phyloP scores from a whole-genome alignment of 139 green algal species.

The Helicosporidium sp. region DNA sequence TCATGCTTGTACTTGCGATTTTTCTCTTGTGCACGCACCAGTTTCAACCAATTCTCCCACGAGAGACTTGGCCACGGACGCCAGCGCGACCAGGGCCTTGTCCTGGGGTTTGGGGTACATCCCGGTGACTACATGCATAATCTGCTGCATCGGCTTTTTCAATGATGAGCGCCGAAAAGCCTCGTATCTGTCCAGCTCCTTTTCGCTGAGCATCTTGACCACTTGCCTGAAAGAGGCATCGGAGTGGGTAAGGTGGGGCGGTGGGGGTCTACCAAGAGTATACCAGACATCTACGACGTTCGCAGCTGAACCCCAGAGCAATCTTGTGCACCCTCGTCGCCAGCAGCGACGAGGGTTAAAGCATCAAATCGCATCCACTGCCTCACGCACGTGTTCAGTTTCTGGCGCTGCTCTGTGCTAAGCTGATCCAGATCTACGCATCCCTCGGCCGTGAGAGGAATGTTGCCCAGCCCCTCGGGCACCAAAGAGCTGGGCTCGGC shows the following conservation, averaged over 20 bases:
- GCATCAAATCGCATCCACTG: background rate
- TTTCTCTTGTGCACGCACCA: slow-evolving; percentile 13
- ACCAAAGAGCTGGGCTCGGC: too few relatives aligned
- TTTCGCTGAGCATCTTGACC: slow-evolving; percentile 37
- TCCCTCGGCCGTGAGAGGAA: background rate
- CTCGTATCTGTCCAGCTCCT: slow-evolving; percentile 47
- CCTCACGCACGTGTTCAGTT: background rate
- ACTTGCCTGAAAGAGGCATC: slow-evolving; percentile 13
- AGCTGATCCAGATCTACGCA: background rate
- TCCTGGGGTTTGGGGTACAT: slow-evolving; percentile 7
- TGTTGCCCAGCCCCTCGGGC: background rate
- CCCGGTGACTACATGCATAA: slow-evolving; percentile 23
- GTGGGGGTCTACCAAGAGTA: background rate
- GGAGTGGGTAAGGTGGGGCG: background rate
- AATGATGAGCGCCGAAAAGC: slow-evolving; percentile 40
- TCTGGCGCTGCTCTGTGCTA: background rate
- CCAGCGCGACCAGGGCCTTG: slow-evolving; percentile 39
- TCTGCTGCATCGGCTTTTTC: slow-evolving; percentile 27
- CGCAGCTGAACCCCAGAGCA: background rate
- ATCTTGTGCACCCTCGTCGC: too few relatives aligned
- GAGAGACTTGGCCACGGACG: slow-evolving; percentile 50
- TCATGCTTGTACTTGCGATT: too few relatives aligned
- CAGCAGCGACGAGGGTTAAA: too few relatives aligned
- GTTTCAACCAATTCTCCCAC: slow-evolving; percentile 53
- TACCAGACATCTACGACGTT: background rate